These are phyloP conservation scores for Aspergillus sp. DNA, from an alignment of 2,329 filamentous ascomycete species.

Conservation along the genomic window DNA sequence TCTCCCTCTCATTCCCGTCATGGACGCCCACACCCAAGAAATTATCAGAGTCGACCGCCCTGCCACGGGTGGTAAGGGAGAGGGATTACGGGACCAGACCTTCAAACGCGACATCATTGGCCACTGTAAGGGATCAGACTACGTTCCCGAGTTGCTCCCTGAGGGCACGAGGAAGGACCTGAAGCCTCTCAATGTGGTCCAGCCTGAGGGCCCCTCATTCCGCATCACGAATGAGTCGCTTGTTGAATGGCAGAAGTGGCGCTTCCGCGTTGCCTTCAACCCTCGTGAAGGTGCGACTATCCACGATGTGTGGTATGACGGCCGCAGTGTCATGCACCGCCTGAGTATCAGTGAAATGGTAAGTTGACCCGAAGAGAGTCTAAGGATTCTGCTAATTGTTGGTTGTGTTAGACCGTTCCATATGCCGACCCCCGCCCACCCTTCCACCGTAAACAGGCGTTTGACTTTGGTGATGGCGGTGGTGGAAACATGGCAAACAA, in stretches of 20 bases:
- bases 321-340: slow-evolving; percentile 65
- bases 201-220: slow-evolving; percentile 70
- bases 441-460: slow-evolving; percentile 69
- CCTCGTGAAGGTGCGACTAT: slow-evolving; percentile 67
- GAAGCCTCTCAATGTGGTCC: slow-evolving; percentile 71
- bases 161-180: slow-evolving; percentile 50
- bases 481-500: slow-evolving; percentile 68
- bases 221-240: slow-evolving; percentile 40
- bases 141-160: slow-evolving; percentile 51
- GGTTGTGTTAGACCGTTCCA: slow-evolving; percentile 48
- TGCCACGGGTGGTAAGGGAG: slow-evolving; percentile 51
- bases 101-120: slow-evolving; percentile 50
- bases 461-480: slow-evolving; percentile 70
- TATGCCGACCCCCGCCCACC: slow-evolving; percentile 67
- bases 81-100: slow-evolving; percentile 46
- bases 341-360: slow-evolving; percentile 69
- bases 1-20: slow-evolving; percentile 52
- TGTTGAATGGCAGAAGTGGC: slow-evolving; percentile 66
- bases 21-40: slow-evolving; percentile 57
- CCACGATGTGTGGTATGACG: slow-evolving; percentile 68
- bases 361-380: neutral
- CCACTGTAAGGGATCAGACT: slow-evolving; percentile 55
- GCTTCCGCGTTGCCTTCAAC: slow-evolving; percentile 61
- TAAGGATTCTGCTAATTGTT: neutral
- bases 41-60: slow-evolving; percentile 60